Evolutionary conservation across 176 grass and related monocot species (phyloP).

Genomic region (Triticum monococcum): DNA sequence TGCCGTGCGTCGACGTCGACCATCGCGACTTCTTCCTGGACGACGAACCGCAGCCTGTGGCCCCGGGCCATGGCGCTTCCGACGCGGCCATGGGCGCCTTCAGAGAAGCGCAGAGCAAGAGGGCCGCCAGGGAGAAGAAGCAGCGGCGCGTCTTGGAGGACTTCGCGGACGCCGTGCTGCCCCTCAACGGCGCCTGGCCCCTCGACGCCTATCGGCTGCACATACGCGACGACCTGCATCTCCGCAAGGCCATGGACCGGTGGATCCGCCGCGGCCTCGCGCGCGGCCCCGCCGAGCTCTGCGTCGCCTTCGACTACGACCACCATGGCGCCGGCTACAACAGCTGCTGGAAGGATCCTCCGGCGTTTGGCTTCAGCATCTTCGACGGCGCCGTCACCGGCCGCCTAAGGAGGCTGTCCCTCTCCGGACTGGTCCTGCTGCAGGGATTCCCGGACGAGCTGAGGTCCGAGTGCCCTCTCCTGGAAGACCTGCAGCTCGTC

Average conservation of each 20-base stretch:
- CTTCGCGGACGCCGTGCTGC: not conserved
- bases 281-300: not conserved
- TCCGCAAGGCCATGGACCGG: not conserved
- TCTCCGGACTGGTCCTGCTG: not conserved
- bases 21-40: not conserved
- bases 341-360: not conserved
- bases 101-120: not conserved
- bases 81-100: not conserved
- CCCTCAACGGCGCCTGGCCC: not conserved
- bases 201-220: not conserved
- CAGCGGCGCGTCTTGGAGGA: not conserved
- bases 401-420: not conserved
- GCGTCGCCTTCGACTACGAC: not conserved
- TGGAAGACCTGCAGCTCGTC: not conserved
- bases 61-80: not conserved
- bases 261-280: slow-evolving; percentile 4
- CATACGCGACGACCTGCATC: not conserved
- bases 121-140: not conserved
- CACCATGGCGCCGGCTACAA: no score
- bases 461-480: not conserved
- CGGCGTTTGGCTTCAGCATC: not conserved
- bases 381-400: not conserved
- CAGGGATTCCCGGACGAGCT: not conserved
- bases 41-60: not conserved
- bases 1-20: slow-evolving; percentile 13